Evolutionary conservation across 805 yeast species (phyloP).

Genomic region (Tetrapisispora pingtungensis): DNA sequence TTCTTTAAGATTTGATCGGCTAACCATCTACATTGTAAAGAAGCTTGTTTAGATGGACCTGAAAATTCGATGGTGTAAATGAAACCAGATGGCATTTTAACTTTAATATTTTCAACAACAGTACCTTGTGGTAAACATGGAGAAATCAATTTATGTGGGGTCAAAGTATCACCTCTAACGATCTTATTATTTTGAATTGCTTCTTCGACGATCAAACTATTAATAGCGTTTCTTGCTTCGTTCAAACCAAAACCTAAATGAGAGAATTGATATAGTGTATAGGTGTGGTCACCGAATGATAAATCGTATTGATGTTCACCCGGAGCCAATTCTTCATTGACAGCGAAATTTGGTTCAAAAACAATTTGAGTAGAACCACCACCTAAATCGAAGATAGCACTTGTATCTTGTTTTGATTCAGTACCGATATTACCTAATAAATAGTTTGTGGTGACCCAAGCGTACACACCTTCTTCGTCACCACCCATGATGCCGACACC

Average conservation of each 20-base stretch:
- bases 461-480: constrained; percentile 94
- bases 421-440: constrained; percentile 87
- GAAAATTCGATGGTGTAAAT: constrained; percentile 45
- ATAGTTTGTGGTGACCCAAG: constrained; percentile 96
- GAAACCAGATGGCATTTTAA: constrained; percentile 41
- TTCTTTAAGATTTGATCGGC: constrained; percentile 80
- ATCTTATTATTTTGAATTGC: constrained; percentile 36
- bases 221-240: constrained; percentile 83
- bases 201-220: constrained; percentile 49
- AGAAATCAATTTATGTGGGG: constrained; percentile 43
- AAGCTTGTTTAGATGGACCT: constrained; percentile 52
- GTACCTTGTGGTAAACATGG: constrained; percentile 84
- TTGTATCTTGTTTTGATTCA: constrained; percentile 64
- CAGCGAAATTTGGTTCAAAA: constrained; percentile 76
- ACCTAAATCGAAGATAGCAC: constrained; percentile 95
- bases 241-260: constrained; percentile 94
- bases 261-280: constrained; percentile 81
- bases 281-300: constrained; percentile 71
- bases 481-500: constrained; percentile 94
- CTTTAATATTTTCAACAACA: constrained; percentile 45
- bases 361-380: constrained; percentile 99
- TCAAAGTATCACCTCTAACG: constrained; percentile 30
- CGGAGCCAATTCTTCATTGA: constrained; percentile 55
- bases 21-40: constrained; percentile 73
- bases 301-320: constrained; percentile 85